Evolutionary conservation across 192 early-diverging fungal species (phyloP).

Genomic region (Podila horticola): DNA sequence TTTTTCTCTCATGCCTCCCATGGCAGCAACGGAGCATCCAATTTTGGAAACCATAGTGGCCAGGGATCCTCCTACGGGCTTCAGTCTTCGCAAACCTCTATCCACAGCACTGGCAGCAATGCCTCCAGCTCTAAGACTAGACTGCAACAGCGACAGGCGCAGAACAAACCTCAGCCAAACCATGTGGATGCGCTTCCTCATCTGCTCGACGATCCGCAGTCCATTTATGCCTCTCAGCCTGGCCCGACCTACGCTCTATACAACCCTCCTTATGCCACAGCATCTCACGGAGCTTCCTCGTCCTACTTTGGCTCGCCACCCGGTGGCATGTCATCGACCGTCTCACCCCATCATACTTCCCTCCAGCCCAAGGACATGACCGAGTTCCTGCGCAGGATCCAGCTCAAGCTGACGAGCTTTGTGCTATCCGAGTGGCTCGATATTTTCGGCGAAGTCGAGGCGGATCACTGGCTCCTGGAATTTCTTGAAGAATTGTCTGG

Average conservation of each 20-base stretch:
- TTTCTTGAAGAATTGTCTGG: conserved; percentile 44
- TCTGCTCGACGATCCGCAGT: conserved; percentile 24
- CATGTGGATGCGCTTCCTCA: conserved; percentile 8
- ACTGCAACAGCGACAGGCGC: conserved; percentile 7
- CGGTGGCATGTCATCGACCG: conserved; percentile 25
- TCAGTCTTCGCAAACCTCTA: conserved; percentile 6
- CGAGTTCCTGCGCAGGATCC: conserved; percentile 42
- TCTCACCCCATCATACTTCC: conserved; percentile 19
- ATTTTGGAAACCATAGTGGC: not conserved
- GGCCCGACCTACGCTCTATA: conserved; percentile 41
- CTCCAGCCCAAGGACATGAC: conserved; percentile 36
- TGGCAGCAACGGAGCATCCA: not conserved
- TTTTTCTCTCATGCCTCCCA: conserved; percentile 14
- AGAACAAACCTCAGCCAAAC: not conserved
- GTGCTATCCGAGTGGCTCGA: conserved; percentile 51
- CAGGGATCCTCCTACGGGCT: not conserved
- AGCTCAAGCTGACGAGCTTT: conserved; percentile 50
- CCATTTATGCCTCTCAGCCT: conserved; percentile 25
- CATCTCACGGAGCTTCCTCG: conserved; percentile 19
- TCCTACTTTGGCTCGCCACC: conserved; percentile 17
- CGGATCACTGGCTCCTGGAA: conserved; percentile 53
- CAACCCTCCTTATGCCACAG: conserved; percentile 36
- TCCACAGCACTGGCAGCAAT: not conserved
- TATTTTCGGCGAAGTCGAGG: conserved; percentile 46
- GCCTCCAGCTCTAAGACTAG: conserved; percentile 4